Base-by-base conservation (phyloP, 2,329 filamentous ascomycete species). In the Cadophora sp. region DNA sequence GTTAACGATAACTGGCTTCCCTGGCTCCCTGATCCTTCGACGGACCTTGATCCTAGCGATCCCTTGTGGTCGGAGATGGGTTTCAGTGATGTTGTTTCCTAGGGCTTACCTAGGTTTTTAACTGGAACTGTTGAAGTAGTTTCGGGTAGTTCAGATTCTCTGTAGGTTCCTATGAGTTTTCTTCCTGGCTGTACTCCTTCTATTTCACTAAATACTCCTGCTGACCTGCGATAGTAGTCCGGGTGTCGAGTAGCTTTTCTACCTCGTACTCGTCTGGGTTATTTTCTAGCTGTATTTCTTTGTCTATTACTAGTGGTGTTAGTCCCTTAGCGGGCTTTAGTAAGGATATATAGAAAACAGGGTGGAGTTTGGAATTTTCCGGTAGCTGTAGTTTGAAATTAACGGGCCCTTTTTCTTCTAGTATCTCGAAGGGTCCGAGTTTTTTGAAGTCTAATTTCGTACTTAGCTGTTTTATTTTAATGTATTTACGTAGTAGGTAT, bases 381-480 rank as follows among this genome's bases (percentile, higher is more conserved):
- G 46, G 46, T 50, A 50, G 46, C 24, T n/a, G 46, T 50, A 50
- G n/a, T 50, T 19, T 50, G 46, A 50, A 50, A 50, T 50, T 50
- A n/a, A 50, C 11, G 24, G n/a, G 46, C n/a, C n/a, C 11, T 50
- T 22, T n/a, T 50, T 50, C n/a, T 26, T 50, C 11, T 26, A 50
- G 24, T 50, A 50, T 50, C 24, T 50, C 11, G n/a, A 24, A 50
- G 14, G 11, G n/a, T 50, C 46, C n/a, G 12, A 50, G n/a, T 24
- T 50, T 50, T 19, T 50, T 50, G 11, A 50, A 50, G 22, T 50
- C n/a, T 24, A 50, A n/a, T 50, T 50, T 50, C 5, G 24, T 24
- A 50, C 46, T 50, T 50, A 50, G 46, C 24, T 50, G 4, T 24
- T 50, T 50, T 24, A 24, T 50, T n/a, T 50, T 34, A 34, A 34